Evolutionary conservation across 768 basidiomycete genomes (phyloP), one percentile per base, ranked within the genome.

Genomic region (Mycena sanguinolenta): DNA sequence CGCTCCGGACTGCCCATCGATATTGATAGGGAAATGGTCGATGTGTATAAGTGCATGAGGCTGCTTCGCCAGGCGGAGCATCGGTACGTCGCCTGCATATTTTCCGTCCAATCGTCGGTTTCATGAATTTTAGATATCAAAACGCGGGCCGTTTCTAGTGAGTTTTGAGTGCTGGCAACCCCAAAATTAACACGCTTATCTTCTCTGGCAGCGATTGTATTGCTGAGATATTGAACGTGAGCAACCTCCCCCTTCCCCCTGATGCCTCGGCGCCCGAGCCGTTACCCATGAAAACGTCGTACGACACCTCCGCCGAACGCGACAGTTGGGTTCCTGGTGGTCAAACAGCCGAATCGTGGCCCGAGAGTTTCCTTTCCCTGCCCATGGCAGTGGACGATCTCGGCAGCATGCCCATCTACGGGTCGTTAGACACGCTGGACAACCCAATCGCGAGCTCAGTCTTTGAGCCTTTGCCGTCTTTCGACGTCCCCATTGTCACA

Each of bases 11-110:
- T 76, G 19, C 25, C 57, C 13, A 65, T 72, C 36, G 84, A 84
- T 61, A 60, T 76, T 23, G 76, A 77, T 21, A 63, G 77, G 25
- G 81, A 84, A 19, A 74, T 84, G 50, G 69, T 70, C 23, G 85
- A 86, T 69, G 83, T 86, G 39, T 76, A 82, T 65, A 78, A 79
- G 50, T 86, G 84, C 69, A 78, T 85, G 70, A 13, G 12, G 17
- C 46, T 72, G 3, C 58, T 72, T 4, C 62, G 53, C 6, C 46
- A 39, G 54, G 34, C 25, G 9, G 71, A 72, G 53, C 25, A 25
- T 4, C 66, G 71, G 71, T 71, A 46, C 4, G 69, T 64, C 49
- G 44, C 42, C 17, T 14, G 2, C 38, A 4, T 28, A 62, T 16
- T 8, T 1, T 14, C 39, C n/a, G 7, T 34, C 19, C 32, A 36